Percentiles rank a stretch among this genome's conserved stretches.
phyloP scores from a whole-genome alignment of 1,284 basidiomycete species.

The Malassezia japonica region DNA sequence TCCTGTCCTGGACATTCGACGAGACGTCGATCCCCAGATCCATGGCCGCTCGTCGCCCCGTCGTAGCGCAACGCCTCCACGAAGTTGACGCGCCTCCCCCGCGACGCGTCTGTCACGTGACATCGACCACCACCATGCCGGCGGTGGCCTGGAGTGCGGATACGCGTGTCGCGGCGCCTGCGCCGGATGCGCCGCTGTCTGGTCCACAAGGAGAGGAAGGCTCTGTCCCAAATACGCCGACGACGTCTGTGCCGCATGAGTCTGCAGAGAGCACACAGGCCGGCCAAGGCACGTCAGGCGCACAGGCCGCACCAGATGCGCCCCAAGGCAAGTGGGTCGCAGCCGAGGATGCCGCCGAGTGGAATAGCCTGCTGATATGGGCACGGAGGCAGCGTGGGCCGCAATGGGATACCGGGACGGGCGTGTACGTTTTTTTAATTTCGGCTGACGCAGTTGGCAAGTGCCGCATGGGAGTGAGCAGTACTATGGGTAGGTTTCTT shows the following conservation, averaged over 20 bases:
- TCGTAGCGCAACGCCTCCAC: too few species aligned
- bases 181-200: too few species aligned
- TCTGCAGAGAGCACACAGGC: too few species aligned
- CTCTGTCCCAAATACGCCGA: too few species aligned
- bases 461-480: slow-evolving; percentile 1
- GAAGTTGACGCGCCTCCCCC: slow-evolving; percentile 4
- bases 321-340: background rate
- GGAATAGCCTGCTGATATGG: slow-evolving; percentile 21
- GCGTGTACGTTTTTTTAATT: slow-evolving; percentile 12
- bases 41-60: too few species aligned
- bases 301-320: too few species aligned
- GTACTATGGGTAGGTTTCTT: slow-evolving; percentile 6
- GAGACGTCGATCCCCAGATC: slow-evolving; percentile 13
- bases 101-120: slow-evolving; percentile 15
- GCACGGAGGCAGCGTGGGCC: slow-evolving; percentile 14
- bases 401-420: slow-evolving; percentile 22
- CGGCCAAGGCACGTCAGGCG: too few species aligned
- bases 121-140: slow-evolving; percentile 4
- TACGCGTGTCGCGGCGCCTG: background rate
- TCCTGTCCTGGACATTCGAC: slow-evolving; percentile 15
- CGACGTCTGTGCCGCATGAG: too few species aligned
- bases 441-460: slow-evolving; percentile 15
- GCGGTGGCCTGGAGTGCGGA: slow-evolving; percentile 2
- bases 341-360: slow-evolving; percentile 16
- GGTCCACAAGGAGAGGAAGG: too few species aligned